Percentiles rank a stretch among this genome's conserved stretches.
Evolutionary conservation across 495 filamentous ascomycete species (phyloP).

Genomic region (Penicillium macrosclerotiorum): DNA sequence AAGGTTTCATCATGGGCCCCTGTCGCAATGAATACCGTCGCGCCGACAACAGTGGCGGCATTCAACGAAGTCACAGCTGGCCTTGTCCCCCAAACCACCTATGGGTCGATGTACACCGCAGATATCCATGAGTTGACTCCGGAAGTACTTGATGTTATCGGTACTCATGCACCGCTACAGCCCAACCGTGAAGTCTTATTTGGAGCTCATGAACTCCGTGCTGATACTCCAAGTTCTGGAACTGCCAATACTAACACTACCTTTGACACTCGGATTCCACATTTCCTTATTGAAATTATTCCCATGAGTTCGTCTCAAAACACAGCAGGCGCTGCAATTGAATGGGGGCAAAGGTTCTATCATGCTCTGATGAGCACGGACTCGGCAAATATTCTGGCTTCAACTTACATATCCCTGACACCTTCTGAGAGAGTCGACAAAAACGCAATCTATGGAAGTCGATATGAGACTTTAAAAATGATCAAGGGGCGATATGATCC

Average conservation of each 20-base stretch:
- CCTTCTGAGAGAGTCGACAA: conserved; percentile 1
- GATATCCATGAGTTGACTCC: conserved; percentile 7
- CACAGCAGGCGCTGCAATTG: neutral
- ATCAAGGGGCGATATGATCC: conserved; percentile 15
- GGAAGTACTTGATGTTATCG: conserved; percentile 13
- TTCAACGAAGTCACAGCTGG: conserved; percentile 4
- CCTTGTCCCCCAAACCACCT: neutral
- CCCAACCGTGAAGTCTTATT: conserved; percentile 8
- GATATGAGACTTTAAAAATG: conserved; percentile 4
- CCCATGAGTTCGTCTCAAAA: conserved; percentile 4
- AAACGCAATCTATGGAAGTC: conserved; percentile 5
- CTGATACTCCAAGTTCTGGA: conserved; percentile 4
- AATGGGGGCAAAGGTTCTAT: conserved; percentile 11
- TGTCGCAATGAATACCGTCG: conserved; percentile 10
- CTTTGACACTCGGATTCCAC: conserved; percentile 5
- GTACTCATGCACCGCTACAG: conserved; percentile 3
- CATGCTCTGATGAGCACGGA: conserved; percentile 12
- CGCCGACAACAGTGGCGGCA: conserved; percentile 3
- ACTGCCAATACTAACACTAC: neutral
- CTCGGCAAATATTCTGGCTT: conserved; percentile 2
- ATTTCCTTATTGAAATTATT: conserved; percentile 15
- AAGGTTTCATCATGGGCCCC: conserved; percentile 8
- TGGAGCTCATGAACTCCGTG: conserved; percentile 13
- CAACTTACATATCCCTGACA: conserved; percentile 11
- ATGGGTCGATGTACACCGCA: conserved; percentile 4